Conservation (phyloP, 495 filamentous ascomycete species). For the Neurospora tetraspora region DNA sequence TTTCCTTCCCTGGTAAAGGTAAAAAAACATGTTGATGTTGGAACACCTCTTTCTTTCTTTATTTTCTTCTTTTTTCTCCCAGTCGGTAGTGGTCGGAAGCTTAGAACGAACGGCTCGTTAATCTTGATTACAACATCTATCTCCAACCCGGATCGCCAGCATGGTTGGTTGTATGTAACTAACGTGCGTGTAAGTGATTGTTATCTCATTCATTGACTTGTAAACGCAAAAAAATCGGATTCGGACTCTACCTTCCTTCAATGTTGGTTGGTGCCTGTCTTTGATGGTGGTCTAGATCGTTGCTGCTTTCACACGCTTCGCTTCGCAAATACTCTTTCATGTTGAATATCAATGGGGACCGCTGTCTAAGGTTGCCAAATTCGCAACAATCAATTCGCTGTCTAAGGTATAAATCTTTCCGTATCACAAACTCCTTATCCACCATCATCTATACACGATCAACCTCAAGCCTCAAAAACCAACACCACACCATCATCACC, state of each 20-base stretch:
- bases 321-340: not conserved
- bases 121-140: too few species aligned
- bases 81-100: not conserved
- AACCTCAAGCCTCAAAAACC: slow-evolving; percentile 51
- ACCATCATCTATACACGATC: not conserved
- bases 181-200: not conserved
- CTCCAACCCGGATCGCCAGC: too few species aligned
- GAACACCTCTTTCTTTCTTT: not conserved
- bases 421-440: not conserved
- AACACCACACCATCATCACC: slow-evolving; percentile 74
- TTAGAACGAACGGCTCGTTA: too few species aligned
- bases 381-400: not conserved
- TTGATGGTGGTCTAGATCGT: not conserved
- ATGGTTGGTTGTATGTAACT: too few species aligned
- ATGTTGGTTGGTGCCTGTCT: not conserved
- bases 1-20: not conserved
- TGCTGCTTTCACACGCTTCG: not conserved
- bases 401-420: not conserved
- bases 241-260: not conserved
- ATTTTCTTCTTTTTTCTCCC: too few species aligned
- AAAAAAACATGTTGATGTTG: too few species aligned
- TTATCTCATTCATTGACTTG: not conserved
- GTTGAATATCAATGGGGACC: not conserved
- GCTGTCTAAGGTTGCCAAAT: not conserved
- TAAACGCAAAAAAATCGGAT: not conserved